Evolutionary conservation across 225 moss, liverwort and hornwort genomes (phyloP), one percentile per base, ranked within the genome.

Genomic region (Bryoerythrophyllum caledonicum): DNA sequence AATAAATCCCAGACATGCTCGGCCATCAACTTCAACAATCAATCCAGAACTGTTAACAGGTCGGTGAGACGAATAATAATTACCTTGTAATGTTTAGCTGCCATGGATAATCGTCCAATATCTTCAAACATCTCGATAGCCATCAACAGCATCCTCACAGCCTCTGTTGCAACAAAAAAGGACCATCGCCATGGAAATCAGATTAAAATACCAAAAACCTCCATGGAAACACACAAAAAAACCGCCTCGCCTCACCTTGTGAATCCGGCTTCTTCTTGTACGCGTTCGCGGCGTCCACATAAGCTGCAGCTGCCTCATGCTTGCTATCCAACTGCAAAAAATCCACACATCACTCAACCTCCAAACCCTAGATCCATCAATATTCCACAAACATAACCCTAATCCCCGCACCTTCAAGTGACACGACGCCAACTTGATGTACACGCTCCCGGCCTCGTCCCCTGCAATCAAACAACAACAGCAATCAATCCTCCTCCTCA

Each of bases 281-380:
- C 43, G 91, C 90, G 71, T 91, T 99, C 4, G 97, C 97, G 9
- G 97, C 97, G 73, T 99, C 97, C 40, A 99, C 93, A 77, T 88
- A 99, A 30, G 97, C 97, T 48, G 91, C 83, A 71, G 93, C 97
- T 81, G 97, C 97, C 84, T 99, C 97, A 86, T 99, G 97, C 70
- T 94, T 99, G 76, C 95, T 99, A 58, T 99, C 97, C 78, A 82
- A 56, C 97, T 99, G 88, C 83, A 80, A 38, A 38, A 49, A 49
- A 12, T 21, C 60, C 76, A 19, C 58, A 32, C 27, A 40, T 54
- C 30, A 67, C 44, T 66, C 41, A 67, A 54, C n/a, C 40, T 70
- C 27, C 11, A 43, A 84, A 78, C 72, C 85, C 85, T 81, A 84
- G 7, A 63, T 63, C 66, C 71, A 71, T 73, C 14, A 37, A 40